A percentile compares a stretch with the other conserved stretches of the same genome.
These are phyloP conservation scores for Ustanciosporium gigantosporum DNA, from an alignment of 1,284 basidiomycete genomes.

Conservation along the genomic window DNA sequence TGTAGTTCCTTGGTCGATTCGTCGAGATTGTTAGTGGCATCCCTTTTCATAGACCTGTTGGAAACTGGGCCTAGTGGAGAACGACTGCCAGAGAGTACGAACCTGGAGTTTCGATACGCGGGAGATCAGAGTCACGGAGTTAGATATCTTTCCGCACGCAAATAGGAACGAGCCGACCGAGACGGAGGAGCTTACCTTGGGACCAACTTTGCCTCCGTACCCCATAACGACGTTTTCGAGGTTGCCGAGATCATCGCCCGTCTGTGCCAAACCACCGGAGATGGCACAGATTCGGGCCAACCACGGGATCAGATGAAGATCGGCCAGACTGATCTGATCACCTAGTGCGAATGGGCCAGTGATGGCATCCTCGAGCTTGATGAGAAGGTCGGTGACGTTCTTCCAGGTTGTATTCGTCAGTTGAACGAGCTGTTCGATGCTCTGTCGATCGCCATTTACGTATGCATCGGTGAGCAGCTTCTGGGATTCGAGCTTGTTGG, in stretches of 20 bases:
- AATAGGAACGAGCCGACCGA: no score
- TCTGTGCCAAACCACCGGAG: not conserved
- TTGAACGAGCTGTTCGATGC: constrained; percentile 58
- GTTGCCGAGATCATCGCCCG: not conserved
- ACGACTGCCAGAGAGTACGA: constrained; percentile 12
- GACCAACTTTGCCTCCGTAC: constrained; percentile 6
- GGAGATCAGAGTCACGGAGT: no score
- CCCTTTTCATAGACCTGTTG: constrained; percentile 31
- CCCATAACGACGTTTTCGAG: constrained; percentile 1
- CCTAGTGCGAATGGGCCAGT: constrained; percentile 75
- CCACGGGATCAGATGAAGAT: constrained; percentile 80
- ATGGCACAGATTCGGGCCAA: constrained; percentile 64
- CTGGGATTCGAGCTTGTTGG: constrained; percentile 62
- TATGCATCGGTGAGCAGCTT: constrained; percentile 61
- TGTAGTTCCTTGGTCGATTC: no score
- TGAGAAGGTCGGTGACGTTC: constrained; percentile 64
- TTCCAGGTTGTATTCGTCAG: constrained; percentile 64
- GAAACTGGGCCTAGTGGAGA: constrained; percentile 27
- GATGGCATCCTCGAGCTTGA: constrained; percentile 68
- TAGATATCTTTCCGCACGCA: no score
- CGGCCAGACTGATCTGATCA: constrained; percentile 75
- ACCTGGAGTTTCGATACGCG: no score
- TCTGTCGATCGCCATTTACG: constrained; percentile 17
- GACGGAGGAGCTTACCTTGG: no score
- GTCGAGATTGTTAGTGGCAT: no score